Conservation (phyloP, 1,284 basidiomycete genomes). For the Trametes pubescens region DNA sequence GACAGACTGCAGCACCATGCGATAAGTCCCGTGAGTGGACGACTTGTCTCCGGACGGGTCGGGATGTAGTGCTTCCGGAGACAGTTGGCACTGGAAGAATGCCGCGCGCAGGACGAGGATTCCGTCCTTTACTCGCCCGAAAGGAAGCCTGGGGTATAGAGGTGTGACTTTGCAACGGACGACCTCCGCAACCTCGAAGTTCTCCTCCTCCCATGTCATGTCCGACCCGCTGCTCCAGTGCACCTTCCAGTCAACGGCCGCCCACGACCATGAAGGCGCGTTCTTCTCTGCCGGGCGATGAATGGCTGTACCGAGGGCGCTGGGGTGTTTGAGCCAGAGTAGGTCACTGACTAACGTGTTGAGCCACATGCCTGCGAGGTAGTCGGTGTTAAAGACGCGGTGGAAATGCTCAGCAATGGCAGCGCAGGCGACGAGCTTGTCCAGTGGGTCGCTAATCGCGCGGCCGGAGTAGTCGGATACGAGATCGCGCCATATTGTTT, state of each 20-base stretch:
- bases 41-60: too few relatives aligned
- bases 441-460: conserved; percentile 12
- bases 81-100: background rate
- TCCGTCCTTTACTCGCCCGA: background rate
- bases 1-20: too few relatives aligned
- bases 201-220: background rate
- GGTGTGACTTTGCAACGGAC: background rate
- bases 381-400: conserved; percentile 22
- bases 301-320: too few relatives aligned
- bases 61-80: too few relatives aligned
- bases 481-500: conserved; percentile 20
- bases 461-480: conserved; percentile 28
- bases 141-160: background rate
- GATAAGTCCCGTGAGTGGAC: too few relatives aligned
- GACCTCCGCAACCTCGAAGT: background rate
- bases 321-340: conserved; percentile 12
- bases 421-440: conserved; percentile 30
- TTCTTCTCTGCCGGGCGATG: background rate
- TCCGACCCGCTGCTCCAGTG: too few relatives aligned
- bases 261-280: conserved; percentile 33
- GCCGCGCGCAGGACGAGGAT: background rate
- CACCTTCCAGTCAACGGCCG: background rate
- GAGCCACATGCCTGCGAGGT: conserved; percentile 30
- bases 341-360: conserved; percentile 20
- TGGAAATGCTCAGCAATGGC: conserved; percentile 27